Conservation (phyloP, 73 alveolate species). For the Stentor coeruleus region DNA sequence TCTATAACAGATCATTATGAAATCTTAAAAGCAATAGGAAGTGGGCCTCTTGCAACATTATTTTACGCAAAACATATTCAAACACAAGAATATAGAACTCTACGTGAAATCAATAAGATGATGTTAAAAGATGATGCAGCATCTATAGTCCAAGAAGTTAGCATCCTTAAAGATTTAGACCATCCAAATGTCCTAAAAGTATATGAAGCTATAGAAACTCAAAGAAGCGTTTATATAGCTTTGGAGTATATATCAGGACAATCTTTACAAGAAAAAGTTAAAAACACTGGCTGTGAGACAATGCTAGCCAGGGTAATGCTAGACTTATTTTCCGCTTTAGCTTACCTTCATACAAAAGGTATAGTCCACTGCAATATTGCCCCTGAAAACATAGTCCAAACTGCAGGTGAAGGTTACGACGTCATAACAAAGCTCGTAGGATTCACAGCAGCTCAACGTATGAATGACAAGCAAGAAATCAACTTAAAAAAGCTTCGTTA, state of each 20-base stretch:
- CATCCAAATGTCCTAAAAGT: background rate
- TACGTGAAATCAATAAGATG: background rate
- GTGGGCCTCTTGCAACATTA: background rate
- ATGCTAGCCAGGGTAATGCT: background rate
- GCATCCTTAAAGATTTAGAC: background rate
- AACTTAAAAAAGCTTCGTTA: background rate
- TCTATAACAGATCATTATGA: background rate
- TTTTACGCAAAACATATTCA: background rate
- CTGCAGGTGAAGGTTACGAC: background rate
- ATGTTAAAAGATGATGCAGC: background rate
- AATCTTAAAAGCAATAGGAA: background rate
- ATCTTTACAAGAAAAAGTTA: background rate
- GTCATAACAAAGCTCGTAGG: background rate
- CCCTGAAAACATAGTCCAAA: background rate
- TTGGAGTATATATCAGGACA: background rate
- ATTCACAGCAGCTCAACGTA: background rate
- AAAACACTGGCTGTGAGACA: background rate
- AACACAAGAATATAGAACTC: background rate
- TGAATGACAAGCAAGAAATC: background rate
- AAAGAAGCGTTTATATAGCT: background rate
- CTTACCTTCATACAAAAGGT: background rate
- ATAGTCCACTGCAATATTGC: background rate
- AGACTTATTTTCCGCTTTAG: background rate
- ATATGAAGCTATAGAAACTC: background rate
- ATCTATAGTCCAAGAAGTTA: background rate